These are phyloP conservation scores for Globisporangium cystogenes DNA, from an alignment of 352 stramenopile genomes.

Conservation along the genomic window DNA sequence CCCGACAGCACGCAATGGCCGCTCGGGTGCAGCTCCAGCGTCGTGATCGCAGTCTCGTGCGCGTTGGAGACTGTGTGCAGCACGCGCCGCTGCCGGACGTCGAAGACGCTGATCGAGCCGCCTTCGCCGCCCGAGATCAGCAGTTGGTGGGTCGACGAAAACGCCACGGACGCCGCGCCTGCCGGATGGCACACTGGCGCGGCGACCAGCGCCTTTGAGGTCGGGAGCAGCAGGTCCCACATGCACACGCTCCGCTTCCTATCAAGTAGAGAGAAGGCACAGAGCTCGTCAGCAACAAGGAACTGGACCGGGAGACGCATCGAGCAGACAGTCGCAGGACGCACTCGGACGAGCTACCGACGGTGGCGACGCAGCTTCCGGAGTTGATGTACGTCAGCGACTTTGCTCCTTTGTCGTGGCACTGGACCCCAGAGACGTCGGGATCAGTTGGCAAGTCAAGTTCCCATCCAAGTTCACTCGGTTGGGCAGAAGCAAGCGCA, in stretches of 20 bases:
- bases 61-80: slow-evolving; percentile 80
- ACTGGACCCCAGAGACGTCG: slow-evolving; percentile 18
- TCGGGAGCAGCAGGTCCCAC: slow-evolving; percentile 77
- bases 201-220: slow-evolving; percentile 64
- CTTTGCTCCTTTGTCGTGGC: slow-evolving; percentile 83
- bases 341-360: slow-evolving; percentile 70
- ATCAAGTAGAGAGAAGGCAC: background rate
- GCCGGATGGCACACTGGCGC: slow-evolving; percentile 70
- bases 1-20: slow-evolving; percentile 80
- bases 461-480: background rate
- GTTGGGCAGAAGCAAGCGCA: slow-evolving; percentile 5
- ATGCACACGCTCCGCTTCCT: slow-evolving; percentile 82
- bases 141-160: slow-evolving; percentile 75
- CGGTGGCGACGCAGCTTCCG: slow-evolving; percentile 66
- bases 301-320: background rate
- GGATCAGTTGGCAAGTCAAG: background rate
- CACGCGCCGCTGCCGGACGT: slow-evolving; percentile 82
- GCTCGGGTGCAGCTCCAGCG: slow-evolving; percentile 67
- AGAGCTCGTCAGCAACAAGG: background rate
- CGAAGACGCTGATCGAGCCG: slow-evolving; percentile 79
- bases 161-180: slow-evolving; percentile 66
- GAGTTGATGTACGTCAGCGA: slow-evolving; percentile 79
- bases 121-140: slow-evolving; percentile 78
- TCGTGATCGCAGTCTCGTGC: slow-evolving; percentile 83
- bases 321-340: slow-evolving; percentile 13